A percentile compares a stretch with the other conserved stretches of the same genome.
These are phyloP conservation scores for Agaricus subrufescens DNA, from an alignment of 768 basidiomycete species.

Conservation along the genomic window DNA sequence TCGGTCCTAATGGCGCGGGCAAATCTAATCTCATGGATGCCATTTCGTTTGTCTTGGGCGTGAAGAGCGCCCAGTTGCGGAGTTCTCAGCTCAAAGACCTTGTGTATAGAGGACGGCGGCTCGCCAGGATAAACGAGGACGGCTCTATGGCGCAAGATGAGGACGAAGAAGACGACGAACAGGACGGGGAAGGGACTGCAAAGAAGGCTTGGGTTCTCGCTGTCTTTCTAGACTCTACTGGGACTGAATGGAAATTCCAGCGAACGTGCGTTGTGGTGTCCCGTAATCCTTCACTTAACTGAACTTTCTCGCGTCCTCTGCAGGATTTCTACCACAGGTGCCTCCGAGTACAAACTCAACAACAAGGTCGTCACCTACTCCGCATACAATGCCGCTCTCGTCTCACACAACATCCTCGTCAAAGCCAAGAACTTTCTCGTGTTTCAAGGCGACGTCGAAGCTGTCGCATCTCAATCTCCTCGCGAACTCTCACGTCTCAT, in stretches of 20 bases:
- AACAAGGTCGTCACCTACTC: constrained; percentile 76
- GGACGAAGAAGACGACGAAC: constrained; percentile 40
- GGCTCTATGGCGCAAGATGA: constrained; percentile 43
- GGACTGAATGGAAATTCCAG: constrained; percentile 87
- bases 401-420: constrained; percentile 90
- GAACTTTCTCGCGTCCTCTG: constrained; percentile 14
- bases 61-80: constrained; percentile 89
- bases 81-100: constrained; percentile 94
- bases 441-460: constrained; percentile 98
- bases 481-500: constrained; percentile 86
- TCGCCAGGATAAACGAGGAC: constrained; percentile 46
- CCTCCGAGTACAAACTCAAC: constrained; percentile 91
- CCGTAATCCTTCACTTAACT: no score
- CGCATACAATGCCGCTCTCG: constrained; percentile 84
- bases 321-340: constrained; percentile 84
- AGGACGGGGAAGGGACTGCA: constrained; percentile 76
- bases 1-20: constrained; percentile 98
- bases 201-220: constrained; percentile 96
- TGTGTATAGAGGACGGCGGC: constrained; percentile 84
- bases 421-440: constrained; percentile 99
- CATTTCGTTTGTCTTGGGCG: constrained; percentile 96
- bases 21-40: constrained; percentile 99
- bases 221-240: constrained; percentile 71
- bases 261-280: constrained; percentile 70
- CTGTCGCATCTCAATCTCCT: constrained; percentile 91